Evolutionary conservation across 179 eudicot genomes (phyloP), one percentile per base, ranked within the genome.

Genomic region (Actinidia chinensis): DNA sequence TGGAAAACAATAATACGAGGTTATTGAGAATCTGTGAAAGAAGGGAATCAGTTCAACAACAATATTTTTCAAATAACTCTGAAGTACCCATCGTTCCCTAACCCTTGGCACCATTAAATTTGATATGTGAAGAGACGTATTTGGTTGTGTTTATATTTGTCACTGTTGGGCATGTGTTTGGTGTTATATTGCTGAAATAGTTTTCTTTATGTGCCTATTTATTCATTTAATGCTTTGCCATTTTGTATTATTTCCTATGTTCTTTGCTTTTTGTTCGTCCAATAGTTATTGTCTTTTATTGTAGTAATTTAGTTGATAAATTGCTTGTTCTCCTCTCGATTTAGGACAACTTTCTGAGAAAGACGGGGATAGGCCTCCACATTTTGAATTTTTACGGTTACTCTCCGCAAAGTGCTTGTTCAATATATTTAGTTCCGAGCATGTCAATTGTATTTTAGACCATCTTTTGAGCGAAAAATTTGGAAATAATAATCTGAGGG

Each of bases 361-460:
- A 83, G 79, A 79, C 85, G 71, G 91, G 91, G 84, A 87, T 64
- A 87, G 79, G 86, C 85, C 86, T 83, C 86, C 88, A 56, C 87
- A 82, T 77, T 86, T 78, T 80, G 90, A 87, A 73, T 96, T 96
- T 87, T 52, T 92, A 81, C 83, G 82, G 73, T 76, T 78, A 84
- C 91, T 96, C 79, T 86, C 86, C 28, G 67, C 73, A 63, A 96
- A 89, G 83, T 94, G 97, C 86, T 78, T 84, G 58, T 83, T 85
- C 82, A 92, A 84, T 74, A 84, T 96, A 77, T 96, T 96, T 83
- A 79, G 90, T 80, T 83, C 86, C 14, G 94, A 94, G 85, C 90
- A 91, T 65, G 90, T 94, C 64, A 80, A 70, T 44, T 88, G 82
- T 76, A 85, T 94, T 72, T 68, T 94, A 68, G 88, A 90, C 79